Percentiles rank a stretch among this genome's conserved stretches.
phyloP scores from a whole-genome alignment of 495 filamentous ascomycete genomes.

The Extremus antarcticus region DNA sequence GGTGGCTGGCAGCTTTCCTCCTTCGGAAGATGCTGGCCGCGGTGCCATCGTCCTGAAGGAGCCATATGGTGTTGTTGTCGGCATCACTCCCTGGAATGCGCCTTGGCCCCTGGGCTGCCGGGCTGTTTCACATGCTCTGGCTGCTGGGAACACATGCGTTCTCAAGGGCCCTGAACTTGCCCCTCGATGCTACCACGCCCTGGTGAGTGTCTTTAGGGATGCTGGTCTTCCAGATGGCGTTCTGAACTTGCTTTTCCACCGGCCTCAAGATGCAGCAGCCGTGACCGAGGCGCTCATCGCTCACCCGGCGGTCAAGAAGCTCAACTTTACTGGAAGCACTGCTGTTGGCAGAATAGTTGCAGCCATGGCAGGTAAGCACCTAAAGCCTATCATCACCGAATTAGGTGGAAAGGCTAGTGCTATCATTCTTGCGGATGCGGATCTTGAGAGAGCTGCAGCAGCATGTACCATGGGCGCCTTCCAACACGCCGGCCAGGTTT shows the following conservation, averaged over 20 bases:
- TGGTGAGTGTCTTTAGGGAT: slow-evolving; percentile 14
- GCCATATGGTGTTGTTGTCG: slow-evolving; percentile 6
- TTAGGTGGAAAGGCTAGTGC: slow-evolving; percentile 57
- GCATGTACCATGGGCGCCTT: slow-evolving; percentile 43
- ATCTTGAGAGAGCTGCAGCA: slow-evolving; percentile 46
- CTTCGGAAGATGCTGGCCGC: neutral
- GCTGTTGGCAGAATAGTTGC: slow-evolving; percentile 48
- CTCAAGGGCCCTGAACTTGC: slow-evolving; percentile 2
- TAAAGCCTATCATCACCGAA: slow-evolving; percentile 34
- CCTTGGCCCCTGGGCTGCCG: slow-evolving; percentile 1
- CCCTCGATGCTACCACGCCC: neutral
- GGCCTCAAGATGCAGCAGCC: slow-evolving; percentile 39
- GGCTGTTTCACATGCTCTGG: neutral
- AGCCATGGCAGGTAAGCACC: neutral
- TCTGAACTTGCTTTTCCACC: slow-evolving; percentile 47
- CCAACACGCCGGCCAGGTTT: slow-evolving; percentile 21
- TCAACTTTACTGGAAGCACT: slow-evolving; percentile 60
- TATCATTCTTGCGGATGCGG: slow-evolving; percentile 55
- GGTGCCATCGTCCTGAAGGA: slow-evolving; percentile 6
- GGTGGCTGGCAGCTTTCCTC: too few relatives aligned
- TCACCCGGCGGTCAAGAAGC: slow-evolving; percentile 45
- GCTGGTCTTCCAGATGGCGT: slow-evolving; percentile 42
- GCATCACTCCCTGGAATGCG: slow-evolving; percentile 15
- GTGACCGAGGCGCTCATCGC: slow-evolving; percentile 49
- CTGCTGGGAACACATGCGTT: slow-evolving; percentile 3